Evolutionary conservation across 495 filamentous ascomycete genomes (phyloP).

Genomic region (Neurospora africana): DNA sequence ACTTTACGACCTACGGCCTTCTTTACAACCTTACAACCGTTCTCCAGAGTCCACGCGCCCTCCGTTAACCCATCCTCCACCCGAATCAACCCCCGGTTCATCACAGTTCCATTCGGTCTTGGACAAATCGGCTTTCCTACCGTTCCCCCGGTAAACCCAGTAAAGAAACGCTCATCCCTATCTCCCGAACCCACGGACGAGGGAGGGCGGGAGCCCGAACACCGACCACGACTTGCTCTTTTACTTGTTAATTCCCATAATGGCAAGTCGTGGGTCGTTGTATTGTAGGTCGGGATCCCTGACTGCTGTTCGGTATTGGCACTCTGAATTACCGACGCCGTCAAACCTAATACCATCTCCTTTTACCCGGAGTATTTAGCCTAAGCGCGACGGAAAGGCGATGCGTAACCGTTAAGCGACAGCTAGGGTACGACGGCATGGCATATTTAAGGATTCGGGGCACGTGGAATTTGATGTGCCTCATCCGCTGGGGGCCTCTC

Average conservation of each 20-base stretch:
- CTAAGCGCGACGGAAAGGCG: background rate
- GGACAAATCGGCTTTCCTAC: background rate
- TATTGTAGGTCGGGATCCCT: background rate
- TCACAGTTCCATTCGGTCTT: background rate
- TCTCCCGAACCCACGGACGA: background rate
- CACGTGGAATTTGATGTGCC: background rate
- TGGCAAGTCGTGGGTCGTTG: background rate
- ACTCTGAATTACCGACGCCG: background rate
- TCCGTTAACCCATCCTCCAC: background rate
- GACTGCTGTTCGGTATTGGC: background rate
- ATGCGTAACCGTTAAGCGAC: background rate
- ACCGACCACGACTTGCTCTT: background rate
- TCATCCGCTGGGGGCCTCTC: background rate
- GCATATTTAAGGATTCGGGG: background rate
- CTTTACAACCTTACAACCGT: background rate
- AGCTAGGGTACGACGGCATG: background rate
- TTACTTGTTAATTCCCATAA: background rate
- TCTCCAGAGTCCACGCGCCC: background rate
- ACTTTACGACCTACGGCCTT: too few relatives aligned
- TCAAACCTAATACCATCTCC: background rate
- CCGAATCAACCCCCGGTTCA: background rate
- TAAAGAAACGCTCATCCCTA: background rate
- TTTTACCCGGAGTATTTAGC: background rate
- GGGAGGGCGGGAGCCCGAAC: background rate
- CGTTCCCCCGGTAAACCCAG: background rate